Conservation (phyloP, 345 rosid species). For the Populus alba region DNA sequence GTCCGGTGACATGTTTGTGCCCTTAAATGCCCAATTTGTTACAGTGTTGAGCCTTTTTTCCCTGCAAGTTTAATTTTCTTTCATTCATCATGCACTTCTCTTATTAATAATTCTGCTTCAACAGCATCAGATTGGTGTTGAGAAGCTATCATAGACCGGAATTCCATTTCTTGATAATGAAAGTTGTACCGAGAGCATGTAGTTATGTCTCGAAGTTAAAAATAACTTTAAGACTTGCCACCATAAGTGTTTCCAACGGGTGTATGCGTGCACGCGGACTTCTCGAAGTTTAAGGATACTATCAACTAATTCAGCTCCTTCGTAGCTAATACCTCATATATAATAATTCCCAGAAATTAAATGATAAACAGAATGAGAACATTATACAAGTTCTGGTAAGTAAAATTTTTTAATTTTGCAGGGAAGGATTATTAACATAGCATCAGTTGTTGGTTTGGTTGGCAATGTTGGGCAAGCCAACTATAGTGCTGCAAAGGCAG, state of each 20-base stretch:
- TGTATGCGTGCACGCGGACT: not conserved
- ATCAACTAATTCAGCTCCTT: not conserved
- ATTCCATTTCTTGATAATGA: not conserved
- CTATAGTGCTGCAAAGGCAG: constrained; percentile 97
- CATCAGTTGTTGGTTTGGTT: constrained; percentile 92
- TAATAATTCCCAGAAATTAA: not conserved
- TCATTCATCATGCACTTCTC: not conserved
- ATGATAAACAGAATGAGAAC: not conserved
- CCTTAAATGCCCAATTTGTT: not conserved
- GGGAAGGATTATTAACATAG: constrained; percentile 87
- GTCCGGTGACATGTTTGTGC: not conserved
- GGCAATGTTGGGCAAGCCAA: constrained; percentile 97
- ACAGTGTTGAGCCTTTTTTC: not conserved
- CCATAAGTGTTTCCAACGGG: not conserved
- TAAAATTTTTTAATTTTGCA: constrained; percentile 16
- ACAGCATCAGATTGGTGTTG: not conserved
- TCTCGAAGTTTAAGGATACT: not conserved
- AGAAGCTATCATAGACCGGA: not conserved
- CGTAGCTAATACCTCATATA: not conserved
- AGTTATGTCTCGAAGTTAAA: not conserved
- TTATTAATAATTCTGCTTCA: not conserved
- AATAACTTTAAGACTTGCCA: not conserved
- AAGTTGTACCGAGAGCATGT: not conserved
- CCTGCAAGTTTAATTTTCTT: not conserved
- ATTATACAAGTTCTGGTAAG: not conserved